phyloP scores from a whole-genome alignment of 2,329 filamentous ascomycete genomes.

The Pseudodiploospora longispora region DNA sequence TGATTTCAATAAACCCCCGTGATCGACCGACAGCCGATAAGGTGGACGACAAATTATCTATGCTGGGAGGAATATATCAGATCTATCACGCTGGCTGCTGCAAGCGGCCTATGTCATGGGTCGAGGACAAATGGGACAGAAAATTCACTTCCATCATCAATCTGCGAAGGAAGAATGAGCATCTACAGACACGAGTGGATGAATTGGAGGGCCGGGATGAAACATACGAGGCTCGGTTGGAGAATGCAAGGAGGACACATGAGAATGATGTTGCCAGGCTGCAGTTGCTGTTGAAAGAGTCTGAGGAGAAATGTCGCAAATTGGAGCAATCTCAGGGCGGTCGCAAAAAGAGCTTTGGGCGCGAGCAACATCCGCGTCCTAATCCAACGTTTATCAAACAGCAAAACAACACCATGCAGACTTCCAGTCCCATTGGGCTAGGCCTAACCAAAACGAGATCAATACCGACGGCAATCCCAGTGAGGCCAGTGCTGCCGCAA shows the following conservation, averaged over 20 bases:
- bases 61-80: constrained; percentile 39
- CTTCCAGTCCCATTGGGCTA: constrained; percentile 10
- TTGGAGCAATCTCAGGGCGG: constrained; percentile 20
- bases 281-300: constrained; percentile 26
- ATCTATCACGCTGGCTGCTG: constrained; percentile 39
- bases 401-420: constrained; percentile 13
- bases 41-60: constrained; percentile 32
- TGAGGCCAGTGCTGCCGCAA: constrained; percentile 5
- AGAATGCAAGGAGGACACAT: constrained; percentile 27
- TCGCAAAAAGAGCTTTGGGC: constrained; percentile 14
- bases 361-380: constrained; percentile 6
- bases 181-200: constrained; percentile 23
- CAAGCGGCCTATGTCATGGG: constrained; percentile 29
- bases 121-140: constrained; percentile 29
- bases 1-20: constrained; percentile 25
- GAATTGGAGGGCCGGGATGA: constrained; percentile 31
- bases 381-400: constrained; percentile 10
- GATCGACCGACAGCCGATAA: constrained; percentile 26
- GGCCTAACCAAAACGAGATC: constrained; percentile 17
- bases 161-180: constrained; percentile 25
- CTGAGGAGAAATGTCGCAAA: constrained; percentile 22
- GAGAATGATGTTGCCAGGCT: constrained; percentile 24
- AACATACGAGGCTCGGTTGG: constrained; percentile 30
- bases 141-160: constrained; percentile 19
- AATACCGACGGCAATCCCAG: constrained; percentile 15